Conservation (phyloP, 148 eudicot genomes). For the Spergularia marina region DNA sequence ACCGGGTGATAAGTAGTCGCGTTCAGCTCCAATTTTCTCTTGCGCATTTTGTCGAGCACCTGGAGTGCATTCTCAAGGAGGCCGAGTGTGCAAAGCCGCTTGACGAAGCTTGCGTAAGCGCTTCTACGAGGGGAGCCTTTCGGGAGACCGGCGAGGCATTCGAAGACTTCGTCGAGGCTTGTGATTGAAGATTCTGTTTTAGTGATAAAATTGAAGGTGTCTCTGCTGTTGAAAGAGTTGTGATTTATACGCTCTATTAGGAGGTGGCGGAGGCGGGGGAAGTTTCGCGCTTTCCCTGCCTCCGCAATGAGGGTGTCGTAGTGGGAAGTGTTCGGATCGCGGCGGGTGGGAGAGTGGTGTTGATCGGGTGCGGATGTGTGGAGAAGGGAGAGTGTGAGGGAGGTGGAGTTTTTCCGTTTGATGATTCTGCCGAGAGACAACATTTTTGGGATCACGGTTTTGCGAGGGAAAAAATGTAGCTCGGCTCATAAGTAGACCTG, state of each 20-base stretch:
- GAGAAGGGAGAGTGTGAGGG: background rate
- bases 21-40: conserved; percentile 31
- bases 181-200: conserved; percentile 35
- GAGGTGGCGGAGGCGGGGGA: conserved; percentile 41
- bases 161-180: conserved; percentile 32
- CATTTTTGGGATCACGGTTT: conserved; percentile 3
- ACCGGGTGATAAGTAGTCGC: conserved; percentile 51
- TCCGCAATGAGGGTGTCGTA: conserved; percentile 25
- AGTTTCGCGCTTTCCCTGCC: conserved; percentile 31
- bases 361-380: conserved; percentile 7
- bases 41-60: conserved; percentile 39
- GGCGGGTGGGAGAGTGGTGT: background rate
- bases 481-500: no score
- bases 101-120: conserved; percentile 42
- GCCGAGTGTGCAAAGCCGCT: conserved; percentile 34
- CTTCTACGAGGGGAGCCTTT: conserved; percentile 36
- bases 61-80: conserved; percentile 41
- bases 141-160: conserved; percentile 38
- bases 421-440: background rate
- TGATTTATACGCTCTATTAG: conserved; percentile 40
- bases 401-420: background rate
- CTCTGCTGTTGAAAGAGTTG: conserved; percentile 47
- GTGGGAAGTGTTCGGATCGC: conserved; percentile 18
- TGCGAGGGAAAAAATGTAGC: no score
- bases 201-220: conserved; percentile 59